Evolutionary conservation across 306 rosid genomes (phyloP).

Genomic region (Vicia villosa): DNA sequence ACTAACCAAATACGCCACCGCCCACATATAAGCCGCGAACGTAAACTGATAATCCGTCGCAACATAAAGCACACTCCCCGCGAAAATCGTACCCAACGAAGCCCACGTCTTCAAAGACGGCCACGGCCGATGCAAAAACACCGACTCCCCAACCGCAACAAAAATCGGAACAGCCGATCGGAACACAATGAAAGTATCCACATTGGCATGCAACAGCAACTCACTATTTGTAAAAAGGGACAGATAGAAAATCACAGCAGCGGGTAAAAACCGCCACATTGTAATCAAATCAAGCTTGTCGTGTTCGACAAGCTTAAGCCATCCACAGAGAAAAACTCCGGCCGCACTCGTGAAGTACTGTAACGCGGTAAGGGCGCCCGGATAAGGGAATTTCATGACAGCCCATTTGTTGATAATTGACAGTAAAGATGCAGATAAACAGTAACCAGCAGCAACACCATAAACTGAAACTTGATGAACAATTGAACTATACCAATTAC

Average conservation of each 20-base stretch:
- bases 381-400: slow-evolving; percentile 87
- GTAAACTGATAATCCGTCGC: slow-evolving; percentile 80
- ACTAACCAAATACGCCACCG: slow-evolving; percentile 74
- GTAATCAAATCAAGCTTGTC: slow-evolving; percentile 62
- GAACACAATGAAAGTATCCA: slow-evolving; percentile 85
- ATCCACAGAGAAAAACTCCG: slow-evolving; percentile 66
- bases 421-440: slow-evolving; percentile 84
- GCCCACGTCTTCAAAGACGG: slow-evolving; percentile 67
- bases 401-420: slow-evolving; percentile 96
- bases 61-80: slow-evolving; percentile 75
- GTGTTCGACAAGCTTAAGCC: slow-evolving; percentile 59
- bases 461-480: slow-evolving; percentile 64
- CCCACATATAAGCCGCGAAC: slow-evolving; percentile 77
- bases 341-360: slow-evolving; percentile 86
- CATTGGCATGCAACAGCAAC: slow-evolving; percentile 86
- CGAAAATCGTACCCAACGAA: slow-evolving; percentile 71
- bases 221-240: slow-evolving; percentile 88
- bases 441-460: slow-evolving; percentile 83
- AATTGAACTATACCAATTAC: slow-evolving; percentile 49
- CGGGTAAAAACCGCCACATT: slow-evolving; percentile 83
- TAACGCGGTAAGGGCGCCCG: slow-evolving; percentile 81
- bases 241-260: slow-evolving; percentile 76
- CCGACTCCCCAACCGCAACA: slow-evolving; percentile 84
- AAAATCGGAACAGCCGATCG: slow-evolving; percentile 77
- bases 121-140: slow-evolving; percentile 83